Conservation (phyloP, 176 grass and related monocot species). For the Elymus sibiricus region DNA sequence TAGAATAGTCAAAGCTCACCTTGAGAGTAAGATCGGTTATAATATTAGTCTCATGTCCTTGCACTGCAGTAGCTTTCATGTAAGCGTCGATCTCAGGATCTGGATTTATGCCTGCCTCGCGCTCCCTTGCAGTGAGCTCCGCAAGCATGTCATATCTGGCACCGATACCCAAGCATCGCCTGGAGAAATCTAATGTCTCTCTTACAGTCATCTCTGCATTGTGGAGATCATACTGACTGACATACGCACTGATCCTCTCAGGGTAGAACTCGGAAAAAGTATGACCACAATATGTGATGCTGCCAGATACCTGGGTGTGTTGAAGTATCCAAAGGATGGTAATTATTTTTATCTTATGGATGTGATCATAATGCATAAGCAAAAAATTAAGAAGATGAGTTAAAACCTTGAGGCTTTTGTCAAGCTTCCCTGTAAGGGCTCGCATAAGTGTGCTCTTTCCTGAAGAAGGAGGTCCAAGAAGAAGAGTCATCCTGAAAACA, state of each 20-base stretch:
- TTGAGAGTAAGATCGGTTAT: conserved; percentile 58
- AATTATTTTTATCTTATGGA: not conserved
- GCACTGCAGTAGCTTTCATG: conserved; percentile 69
- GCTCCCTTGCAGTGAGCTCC: conserved; percentile 52
- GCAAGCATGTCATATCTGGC: conserved; percentile 60
- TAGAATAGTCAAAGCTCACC: conserved; percentile 21
- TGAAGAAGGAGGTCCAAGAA: conserved; percentile 88
- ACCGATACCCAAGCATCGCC: conserved; percentile 60
- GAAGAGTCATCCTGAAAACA: conserved; percentile 81
- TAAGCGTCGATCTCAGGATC: conserved; percentile 69
- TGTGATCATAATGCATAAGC: not conserved
- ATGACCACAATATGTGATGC: conserved; percentile 50
- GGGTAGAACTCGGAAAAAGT: conserved; percentile 57
- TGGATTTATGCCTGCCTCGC: conserved; percentile 59
- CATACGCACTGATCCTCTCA: conserved; percentile 56
- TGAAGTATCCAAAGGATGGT: not conserved
- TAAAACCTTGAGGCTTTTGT: conserved; percentile 68
- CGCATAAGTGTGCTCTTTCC: conserved; percentile 88
- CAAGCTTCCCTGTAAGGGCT: conserved; percentile 70
- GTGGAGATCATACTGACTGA: conserved; percentile 67
- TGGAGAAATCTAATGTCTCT: conserved; percentile 71
- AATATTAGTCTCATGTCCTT: conserved; percentile 48
- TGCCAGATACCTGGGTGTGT: conserved; percentile 36
- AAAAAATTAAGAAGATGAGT: not conserved
- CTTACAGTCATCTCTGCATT: conserved; percentile 76